Percentiles rank a stretch among this genome's conserved stretches.
Evolutionary conservation across 257 asterid genomes (phyloP).

Genomic region (Nicotiana tomentosiformis): DNA sequence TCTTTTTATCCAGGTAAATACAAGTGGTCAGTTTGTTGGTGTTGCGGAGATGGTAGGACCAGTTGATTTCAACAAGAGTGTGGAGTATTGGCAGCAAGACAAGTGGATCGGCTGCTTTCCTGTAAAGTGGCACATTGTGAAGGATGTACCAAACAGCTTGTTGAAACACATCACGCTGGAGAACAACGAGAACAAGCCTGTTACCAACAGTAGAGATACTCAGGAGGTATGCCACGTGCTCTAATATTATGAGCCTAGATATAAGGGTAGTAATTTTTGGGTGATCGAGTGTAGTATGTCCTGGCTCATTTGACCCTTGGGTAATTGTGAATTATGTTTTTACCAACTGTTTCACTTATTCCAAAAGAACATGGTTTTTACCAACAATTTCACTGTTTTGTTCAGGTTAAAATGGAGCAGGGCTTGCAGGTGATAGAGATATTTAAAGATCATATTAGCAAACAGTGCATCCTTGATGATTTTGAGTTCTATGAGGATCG

Average conservation of each 20-base stretch:
- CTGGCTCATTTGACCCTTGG: not conserved
- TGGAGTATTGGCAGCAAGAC: slow-evolving; percentile 84
- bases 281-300: not conserved
- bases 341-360: not conserved
- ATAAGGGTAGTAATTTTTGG: not conserved
- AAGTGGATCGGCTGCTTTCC: slow-evolving; percentile 84
- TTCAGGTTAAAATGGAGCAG: slow-evolving; percentile 56
- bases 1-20: slow-evolving; percentile 44
- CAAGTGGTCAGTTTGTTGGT: slow-evolving; percentile 77
- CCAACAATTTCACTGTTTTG: not conserved
- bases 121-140: slow-evolving; percentile 77
- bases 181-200: slow-evolving; percentile 71
- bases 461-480: slow-evolving; percentile 58
- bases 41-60: slow-evolving; percentile 71
- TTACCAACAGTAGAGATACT: slow-evolving; percentile 76
- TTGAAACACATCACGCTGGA: slow-evolving; percentile 69
- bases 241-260: not conserved
- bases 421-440: slow-evolving; percentile 55
- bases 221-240: slow-evolving; percentile 43
- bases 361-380: not conserved
- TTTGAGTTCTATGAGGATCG: slow-evolving; percentile 72
- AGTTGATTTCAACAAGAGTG: slow-evolving; percentile 65
- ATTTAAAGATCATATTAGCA: slow-evolving; percentile 49
- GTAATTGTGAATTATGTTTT: not conserved
- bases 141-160: slow-evolving; percentile 71